Percentiles rank a stretch among this genome's conserved stretches.
Evolutionary conservation across 176 grass and related monocot species (phyloP).

Genomic region (Carex pumila): DNA sequence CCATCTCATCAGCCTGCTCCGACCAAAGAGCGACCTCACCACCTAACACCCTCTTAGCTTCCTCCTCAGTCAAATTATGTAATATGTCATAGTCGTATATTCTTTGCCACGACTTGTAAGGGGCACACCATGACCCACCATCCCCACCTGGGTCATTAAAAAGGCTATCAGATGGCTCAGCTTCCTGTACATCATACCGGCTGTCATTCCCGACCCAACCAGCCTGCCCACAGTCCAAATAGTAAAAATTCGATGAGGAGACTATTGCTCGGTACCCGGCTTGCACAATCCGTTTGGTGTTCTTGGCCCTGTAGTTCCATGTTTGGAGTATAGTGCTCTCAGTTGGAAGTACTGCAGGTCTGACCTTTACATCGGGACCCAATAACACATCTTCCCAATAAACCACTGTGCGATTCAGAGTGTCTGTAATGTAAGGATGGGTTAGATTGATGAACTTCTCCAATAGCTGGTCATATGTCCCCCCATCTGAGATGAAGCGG

Average conservation of each 20-base stretch:
- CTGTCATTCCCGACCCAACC: constrained; percentile 91
- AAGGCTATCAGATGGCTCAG: constrained; percentile 41
- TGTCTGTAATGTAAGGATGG: constrained; percentile 45
- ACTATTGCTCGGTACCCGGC: constrained; percentile 82
- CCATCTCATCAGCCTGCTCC: constrained; percentile 64
- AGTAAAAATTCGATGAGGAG: constrained; percentile 81
- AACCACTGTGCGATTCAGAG: constrained; percentile 79
- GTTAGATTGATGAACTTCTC: constrained; percentile 79
- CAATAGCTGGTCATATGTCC: constrained; percentile 59
- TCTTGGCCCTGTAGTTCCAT: constrained; percentile 83
- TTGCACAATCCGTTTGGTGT: constrained; percentile 76
- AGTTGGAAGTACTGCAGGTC: constrained; percentile 35
- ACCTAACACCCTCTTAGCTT: constrained; percentile 58
- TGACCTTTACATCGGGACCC: constrained; percentile 44
- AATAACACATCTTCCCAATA: constrained; percentile 97
- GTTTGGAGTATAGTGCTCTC: constrained; percentile 91
- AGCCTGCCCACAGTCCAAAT: constrained; percentile 92
- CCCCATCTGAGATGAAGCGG: constrained; percentile 46
- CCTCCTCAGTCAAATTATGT: constrained; percentile 61
- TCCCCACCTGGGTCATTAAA: constrained; percentile 84
- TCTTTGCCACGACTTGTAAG: constrained; percentile 93
- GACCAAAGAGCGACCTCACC: constrained; percentile 96
- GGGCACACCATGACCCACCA: constrained; percentile 92
- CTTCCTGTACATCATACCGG: constrained; percentile 82
- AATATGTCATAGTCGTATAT: constrained; percentile 96